Evolutionary conservation across 768 basidiomycete species (phyloP), one percentile per base, ranked within the genome.

Genomic region (Tylopilus plumbeoviolaceoides): DNA sequence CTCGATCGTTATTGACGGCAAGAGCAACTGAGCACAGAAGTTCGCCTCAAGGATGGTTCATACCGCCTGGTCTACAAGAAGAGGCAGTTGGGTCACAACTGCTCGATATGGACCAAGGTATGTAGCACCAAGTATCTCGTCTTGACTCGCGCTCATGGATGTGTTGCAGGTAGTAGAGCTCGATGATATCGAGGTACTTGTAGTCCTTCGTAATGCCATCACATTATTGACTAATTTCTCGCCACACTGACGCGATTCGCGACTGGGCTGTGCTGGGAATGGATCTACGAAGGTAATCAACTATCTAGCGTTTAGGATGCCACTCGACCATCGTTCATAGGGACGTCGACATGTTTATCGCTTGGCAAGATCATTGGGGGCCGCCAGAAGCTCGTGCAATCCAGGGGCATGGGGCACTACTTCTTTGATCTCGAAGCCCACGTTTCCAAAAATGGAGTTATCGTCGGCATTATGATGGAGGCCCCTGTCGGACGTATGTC

Each of bases 381-480:
- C 0, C 0, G 7, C 70, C 69, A 67, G 27, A 66, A 60, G 48
- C 60, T 69, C 36, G 48, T 70, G 42, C 60, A 69, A 31, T 71
- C 67, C 7, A 53, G 45, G 51, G 51, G 62, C 31, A 31, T 71
- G 12, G 61, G 63, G 12, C 58, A 46, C 31, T 71, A 69, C 46
- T 68, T 67, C 42, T 68, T 62, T 23, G 60, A 62, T 39, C 41
- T 71, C 30, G 9, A 62, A 30, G 68, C 68, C 15, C 70, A 66
- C 31, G 52, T 70, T 18, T 59, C 63, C 42, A 59, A 61, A 43
- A 67, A 63, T n/a, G 70, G 69, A 7, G 47, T 36, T 18, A 46
- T 70, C 23, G 44, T 70, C 31, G 69, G 70, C 7, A 41, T 70
- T 31, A 72, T 70, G 69, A 60, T 49, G 44, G 69, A 71, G 40